phyloP scores from a whole-genome alignment of 2,329 filamentous ascomycete genomes.

The Massarina eburnea region DNA sequence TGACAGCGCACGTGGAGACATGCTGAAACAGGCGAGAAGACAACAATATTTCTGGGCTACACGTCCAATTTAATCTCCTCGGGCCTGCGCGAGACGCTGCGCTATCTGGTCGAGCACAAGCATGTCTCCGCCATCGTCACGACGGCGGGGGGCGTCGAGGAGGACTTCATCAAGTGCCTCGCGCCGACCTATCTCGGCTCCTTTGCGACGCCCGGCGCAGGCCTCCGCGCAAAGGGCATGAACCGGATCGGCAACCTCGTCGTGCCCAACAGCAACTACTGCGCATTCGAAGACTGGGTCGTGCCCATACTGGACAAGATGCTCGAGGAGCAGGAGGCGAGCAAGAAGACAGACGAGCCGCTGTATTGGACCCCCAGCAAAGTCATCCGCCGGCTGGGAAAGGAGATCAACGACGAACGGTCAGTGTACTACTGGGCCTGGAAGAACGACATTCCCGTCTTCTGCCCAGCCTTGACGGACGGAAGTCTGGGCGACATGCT shows the following conservation, averaged over 20 bases:
- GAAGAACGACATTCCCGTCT: constrained; percentile 95
- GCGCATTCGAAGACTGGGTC: constrained; percentile 96
- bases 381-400: constrained; percentile 84
- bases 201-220: constrained; percentile 75
- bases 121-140: constrained; percentile 94
- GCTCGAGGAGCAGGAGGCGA: constrained; percentile 89
- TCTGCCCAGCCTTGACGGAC: constrained; percentile 94
- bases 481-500: constrained; percentile 97
- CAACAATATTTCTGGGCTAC: constrained; percentile 96
- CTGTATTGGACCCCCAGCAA: constrained; percentile 93
- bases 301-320: constrained; percentile 92
- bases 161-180: constrained; percentile 98
- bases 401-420: constrained; percentile 89
- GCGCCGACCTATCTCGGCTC: constrained; percentile 90
- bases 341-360: constrained; percentile 65
- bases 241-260: constrained; percentile 96
- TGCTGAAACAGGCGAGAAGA: constrained; percentile 73
- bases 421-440: constrained; percentile 98
- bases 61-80: constrained; percentile 98
- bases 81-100: constrained; percentile 84
- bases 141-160: constrained; percentile 91
- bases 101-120: constrained; percentile 89
- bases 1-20: constrained; percentile 75
- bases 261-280: constrained; percentile 97
- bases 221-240: constrained; percentile 79